Evolutionary conservation across 306 rosid species (phyloP), one percentile per base, ranked within the genome.

Genomic region (Cicer chorassanicum): DNA sequence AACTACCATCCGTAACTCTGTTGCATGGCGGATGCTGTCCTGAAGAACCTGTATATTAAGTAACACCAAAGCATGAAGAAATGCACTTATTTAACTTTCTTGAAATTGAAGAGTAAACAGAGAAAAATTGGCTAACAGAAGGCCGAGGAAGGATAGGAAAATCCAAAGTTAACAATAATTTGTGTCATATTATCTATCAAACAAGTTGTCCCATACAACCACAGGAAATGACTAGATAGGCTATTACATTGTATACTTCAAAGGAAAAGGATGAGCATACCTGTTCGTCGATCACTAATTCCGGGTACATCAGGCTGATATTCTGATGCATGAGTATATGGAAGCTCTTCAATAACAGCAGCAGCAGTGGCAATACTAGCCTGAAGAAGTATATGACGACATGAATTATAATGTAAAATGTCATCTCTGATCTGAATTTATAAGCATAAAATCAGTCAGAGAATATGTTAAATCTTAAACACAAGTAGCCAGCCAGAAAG

Each of bases 211-310:
- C 8, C 6, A 44, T 51, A 49, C 70, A 18, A 55, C 39, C 13
- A 16, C 34, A 29, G 4, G 8, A 43, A 57, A 16, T 62, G 59
- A 40, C 65, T 15, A 60, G 48, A 29, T 51, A 4, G 36, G 55
- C 68, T 29, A 15, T 40, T 63, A 54, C 19, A 39, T 29, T 41
- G 51, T 24, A 57, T 59, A 54, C 41, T 53, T 76, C 51, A 70
- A 34, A 6, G 36, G 65, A 55, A 76, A 57, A 61, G 38, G 54
- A 46, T 21, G 11, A 44, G 75, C 87, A 65, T 49, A 87, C 98
- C 96, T 54, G 86, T 87, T 84, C 85, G 85, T 53, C 86, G 88
- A 76, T 89, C 94, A 69, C 89, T 86, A 29, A 87, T 92, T 84
- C 87, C 89, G 50, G 92, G 94, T 74, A 88, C 84, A 81, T 83